Evolutionary conservation across 2,329 filamentous ascomycete species (phyloP).

Genomic region (Leptographium lundbergii): DNA sequence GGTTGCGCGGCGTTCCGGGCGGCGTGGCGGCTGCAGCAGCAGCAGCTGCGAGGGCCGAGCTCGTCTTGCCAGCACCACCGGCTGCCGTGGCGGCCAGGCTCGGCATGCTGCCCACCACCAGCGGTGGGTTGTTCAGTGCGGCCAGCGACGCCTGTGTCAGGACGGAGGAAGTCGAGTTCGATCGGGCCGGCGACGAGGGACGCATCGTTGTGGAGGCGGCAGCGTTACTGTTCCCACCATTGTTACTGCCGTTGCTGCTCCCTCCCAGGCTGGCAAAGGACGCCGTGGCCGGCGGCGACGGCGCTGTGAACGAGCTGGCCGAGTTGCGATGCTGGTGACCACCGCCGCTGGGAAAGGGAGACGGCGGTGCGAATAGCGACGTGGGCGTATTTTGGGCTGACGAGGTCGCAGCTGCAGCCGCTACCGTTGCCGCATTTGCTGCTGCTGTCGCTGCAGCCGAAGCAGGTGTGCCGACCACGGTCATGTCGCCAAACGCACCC

Average conservation of each 20-base stretch:
- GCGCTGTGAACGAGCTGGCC: slow-evolving; percentile 43
- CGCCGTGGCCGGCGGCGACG: slow-evolving; percentile 40
- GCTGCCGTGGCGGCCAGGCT: slow-evolving; percentile 60
- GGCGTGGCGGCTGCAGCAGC: slow-evolving; percentile 45
- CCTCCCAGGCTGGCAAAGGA: slow-evolving; percentile 39
- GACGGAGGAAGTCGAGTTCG: slow-evolving; percentile 75
- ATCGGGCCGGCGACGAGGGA: slow-evolving; percentile 67
- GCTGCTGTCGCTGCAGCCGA: background rate
- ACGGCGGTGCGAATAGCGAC: slow-evolving; percentile 47
- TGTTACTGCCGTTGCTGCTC: background rate
- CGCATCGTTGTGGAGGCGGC: slow-evolving; percentile 25
- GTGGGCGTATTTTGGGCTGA: slow-evolving; percentile 51
- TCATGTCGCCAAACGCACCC: background rate
- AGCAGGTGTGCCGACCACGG: background rate
- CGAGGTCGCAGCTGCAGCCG: slow-evolving; percentile 16
- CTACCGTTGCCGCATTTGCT: background rate
- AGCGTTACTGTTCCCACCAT: background rate
- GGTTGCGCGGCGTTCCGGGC: slow-evolving; percentile 69
- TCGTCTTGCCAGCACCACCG: slow-evolving; percentile 26
- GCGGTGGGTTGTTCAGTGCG: slow-evolving; percentile 63
- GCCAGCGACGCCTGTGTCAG: slow-evolving; percentile 46
- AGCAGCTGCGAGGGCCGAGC: background rate
- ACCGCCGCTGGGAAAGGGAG: slow-evolving; percentile 33
- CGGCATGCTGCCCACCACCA: slow-evolving; percentile 66
- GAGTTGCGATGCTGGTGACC: slow-evolving; percentile 45